These are phyloP conservation scores for Exserohilum turcica DNA, from an alignment of 2,329 filamentous ascomycete species.

Conservation along the genomic window DNA sequence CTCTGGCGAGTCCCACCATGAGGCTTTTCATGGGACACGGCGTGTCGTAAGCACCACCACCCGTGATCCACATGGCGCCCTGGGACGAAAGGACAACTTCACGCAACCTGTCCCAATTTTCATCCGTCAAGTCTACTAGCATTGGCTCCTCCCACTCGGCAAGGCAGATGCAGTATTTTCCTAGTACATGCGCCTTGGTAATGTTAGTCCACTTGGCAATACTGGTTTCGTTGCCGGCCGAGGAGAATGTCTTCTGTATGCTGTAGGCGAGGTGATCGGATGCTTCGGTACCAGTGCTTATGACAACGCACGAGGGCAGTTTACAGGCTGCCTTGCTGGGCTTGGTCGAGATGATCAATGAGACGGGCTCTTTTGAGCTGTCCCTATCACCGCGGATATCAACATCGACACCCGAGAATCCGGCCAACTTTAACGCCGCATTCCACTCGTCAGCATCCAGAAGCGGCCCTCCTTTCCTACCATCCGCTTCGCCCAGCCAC, in stretches of 20 bases:
- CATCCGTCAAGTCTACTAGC: slow-evolving; percentile 8
- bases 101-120: slow-evolving; percentile 3
- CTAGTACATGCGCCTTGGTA: background rate
- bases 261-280: background rate
- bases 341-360: slow-evolving; percentile 10
- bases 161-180: slow-evolving; percentile 11
- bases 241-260: background rate
- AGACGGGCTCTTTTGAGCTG: slow-evolving; percentile 10
- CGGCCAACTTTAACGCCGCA: slow-evolving; percentile 4
- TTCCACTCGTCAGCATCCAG: slow-evolving; percentile 8
- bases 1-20: slow-evolving; percentile 11
- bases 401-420: slow-evolving; percentile 12
- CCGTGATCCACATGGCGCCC: slow-evolving; percentile 10
- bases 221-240: background rate
- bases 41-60: slow-evolving; percentile 8
- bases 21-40: slow-evolving; percentile 7
- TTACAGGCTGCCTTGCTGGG: background rate
- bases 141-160: slow-evolving; percentile 7
- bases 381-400: slow-evolving; percentile 9
- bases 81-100: slow-evolving; percentile 8
- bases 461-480: slow-evolving; percentile 5
- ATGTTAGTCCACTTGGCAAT: slow-evolving; percentile 1
- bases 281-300: slow-evolving; percentile 1
- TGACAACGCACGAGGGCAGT: slow-evolving; percentile 2
- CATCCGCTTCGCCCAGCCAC: slow-evolving; percentile 12